phyloP scores from a whole-genome alignment of 2,329 filamentous ascomycete species.

The Pezicula rhizophila region DNA sequence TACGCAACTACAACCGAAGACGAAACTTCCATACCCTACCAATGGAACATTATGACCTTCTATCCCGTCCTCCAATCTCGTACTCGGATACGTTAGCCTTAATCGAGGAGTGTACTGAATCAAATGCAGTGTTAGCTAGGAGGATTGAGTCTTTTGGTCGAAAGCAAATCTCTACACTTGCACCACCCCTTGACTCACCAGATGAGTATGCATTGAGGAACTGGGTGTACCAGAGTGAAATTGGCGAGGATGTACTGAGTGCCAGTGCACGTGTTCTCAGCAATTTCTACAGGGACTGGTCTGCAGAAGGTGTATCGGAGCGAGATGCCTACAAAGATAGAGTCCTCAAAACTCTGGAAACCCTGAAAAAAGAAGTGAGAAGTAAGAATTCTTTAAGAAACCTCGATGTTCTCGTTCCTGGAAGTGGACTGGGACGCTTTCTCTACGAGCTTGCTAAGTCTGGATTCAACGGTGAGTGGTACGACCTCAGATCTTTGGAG shows the following conservation, averaged over 20 bases:
- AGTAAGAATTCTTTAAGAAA: slow-evolving; percentile 3
- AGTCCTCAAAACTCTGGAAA: slow-evolving; percentile 58
- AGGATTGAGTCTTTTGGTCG: slow-evolving; percentile 69
- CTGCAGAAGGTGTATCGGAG: slow-evolving; percentile 67
- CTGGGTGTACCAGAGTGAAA: too few species aligned
- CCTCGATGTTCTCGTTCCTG: slow-evolving; percentile 69
- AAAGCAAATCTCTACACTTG: slow-evolving; percentile 52
- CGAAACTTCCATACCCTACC: slow-evolving; percentile 92
- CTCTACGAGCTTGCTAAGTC: slow-evolving; percentile 77
- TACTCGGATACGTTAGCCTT: slow-evolving; percentile 71
- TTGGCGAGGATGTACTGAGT: too few species aligned
- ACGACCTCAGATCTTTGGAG: too few species aligned
- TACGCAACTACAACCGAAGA: slow-evolving; percentile 57
- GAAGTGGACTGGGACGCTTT: slow-evolving; percentile 80
- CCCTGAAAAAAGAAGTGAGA: slow-evolving; percentile 17
- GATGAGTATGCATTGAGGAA: slow-evolving; percentile 59
- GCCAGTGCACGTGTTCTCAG: slow-evolving; percentile 43
- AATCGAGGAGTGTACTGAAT: slow-evolving; percentile 82
- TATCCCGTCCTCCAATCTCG: slow-evolving; percentile 76
- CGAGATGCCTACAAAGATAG: slow-evolving; percentile 72
- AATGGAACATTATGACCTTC: slow-evolving; percentile 73
- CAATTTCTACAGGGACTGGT: slow-evolving; percentile 96
- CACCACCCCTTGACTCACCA: slow-evolving; percentile 47
- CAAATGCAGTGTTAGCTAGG: slow-evolving; percentile 77
- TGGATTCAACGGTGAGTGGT: slow-evolving; percentile 51